Evolutionary conservation across 805 yeast species (phyloP).

Genomic region (Trichomonascus vanleenenianus): DNA sequence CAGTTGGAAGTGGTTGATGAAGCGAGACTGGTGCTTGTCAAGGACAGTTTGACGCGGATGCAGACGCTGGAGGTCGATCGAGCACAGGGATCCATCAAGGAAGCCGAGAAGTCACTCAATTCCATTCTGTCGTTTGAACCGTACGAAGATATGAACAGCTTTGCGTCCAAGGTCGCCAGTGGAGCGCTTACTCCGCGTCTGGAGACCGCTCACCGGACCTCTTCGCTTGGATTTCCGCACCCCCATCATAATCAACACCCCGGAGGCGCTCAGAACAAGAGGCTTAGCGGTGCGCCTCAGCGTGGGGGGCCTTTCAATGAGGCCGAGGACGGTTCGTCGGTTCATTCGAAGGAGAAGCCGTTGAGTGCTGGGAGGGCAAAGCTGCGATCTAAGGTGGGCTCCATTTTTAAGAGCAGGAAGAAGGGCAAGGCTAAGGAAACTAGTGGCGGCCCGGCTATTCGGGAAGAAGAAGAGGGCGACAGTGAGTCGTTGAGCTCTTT

Average conservation of each 20-base stretch:
- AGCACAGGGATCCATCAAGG: slow-evolving; percentile 36
- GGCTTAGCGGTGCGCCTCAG: neutral
- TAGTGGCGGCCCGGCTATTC: no score
- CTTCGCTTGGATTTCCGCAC: no score
- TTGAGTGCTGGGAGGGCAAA: slow-evolving; percentile 11
- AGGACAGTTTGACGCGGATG: slow-evolving; percentile 58
- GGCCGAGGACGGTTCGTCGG: neutral
- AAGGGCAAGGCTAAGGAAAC: slow-evolving; percentile 6
- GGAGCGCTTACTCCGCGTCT: neutral
- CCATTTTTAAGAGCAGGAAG: slow-evolving; percentile 28
- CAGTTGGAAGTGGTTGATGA: slow-evolving; percentile 67
- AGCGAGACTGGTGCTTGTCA: slow-evolving; percentile 51
- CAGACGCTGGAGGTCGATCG: slow-evolving; percentile 54
- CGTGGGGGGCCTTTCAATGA: neutral
- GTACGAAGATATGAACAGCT: slow-evolving; percentile 41
- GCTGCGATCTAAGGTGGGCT: slow-evolving; percentile 30
- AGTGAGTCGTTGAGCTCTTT: slow-evolving; percentile 15
- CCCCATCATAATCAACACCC: no score
- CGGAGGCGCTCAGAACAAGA: neutral
- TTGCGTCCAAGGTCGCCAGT: neutral
- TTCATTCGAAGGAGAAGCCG: neutral
- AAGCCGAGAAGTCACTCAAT: slow-evolving; percentile 59
- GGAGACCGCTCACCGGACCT: no score
- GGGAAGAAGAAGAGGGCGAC: slow-evolving; percentile 5
- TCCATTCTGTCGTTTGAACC: slow-evolving; percentile 59